phyloP scores from a whole-genome alignment of 1,284 basidiomycete genomes.

The Rhodotorula sp. region DNA sequence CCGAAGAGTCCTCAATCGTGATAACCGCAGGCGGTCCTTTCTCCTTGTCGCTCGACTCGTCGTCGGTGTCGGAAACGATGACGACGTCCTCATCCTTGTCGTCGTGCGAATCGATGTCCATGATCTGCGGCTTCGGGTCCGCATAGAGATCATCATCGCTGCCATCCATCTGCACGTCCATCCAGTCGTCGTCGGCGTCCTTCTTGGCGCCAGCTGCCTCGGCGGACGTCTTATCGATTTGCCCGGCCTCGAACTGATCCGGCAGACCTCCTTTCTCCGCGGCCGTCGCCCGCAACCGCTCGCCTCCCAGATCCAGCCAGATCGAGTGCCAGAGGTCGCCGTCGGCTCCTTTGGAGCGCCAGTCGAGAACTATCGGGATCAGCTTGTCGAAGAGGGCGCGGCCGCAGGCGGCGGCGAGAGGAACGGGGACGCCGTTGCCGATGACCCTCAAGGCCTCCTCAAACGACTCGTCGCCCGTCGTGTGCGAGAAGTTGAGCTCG shows the following conservation, averaged over 20 bases:
- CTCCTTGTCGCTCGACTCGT: background rate
- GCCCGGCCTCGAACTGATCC: too few relatives aligned
- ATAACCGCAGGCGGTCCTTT: background rate
- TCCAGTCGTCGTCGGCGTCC: too few relatives aligned
- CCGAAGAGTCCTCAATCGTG: background rate
- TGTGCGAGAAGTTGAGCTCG: background rate
- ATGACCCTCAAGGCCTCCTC: conserved; percentile 2
- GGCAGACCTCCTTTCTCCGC: too few relatives aligned
- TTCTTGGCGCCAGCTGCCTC: too few relatives aligned
- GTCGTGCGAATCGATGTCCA: background rate
- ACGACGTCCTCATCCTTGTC: background rate
- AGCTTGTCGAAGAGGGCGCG: conserved; percentile 1
- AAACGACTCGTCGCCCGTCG: background rate
- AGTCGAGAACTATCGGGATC: background rate
- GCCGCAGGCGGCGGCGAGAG: conserved; percentile 14
- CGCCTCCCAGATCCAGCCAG: background rate
- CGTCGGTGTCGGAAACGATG: background rate
- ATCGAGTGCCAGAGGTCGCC: background rate
- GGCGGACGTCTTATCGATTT: too few relatives aligned
- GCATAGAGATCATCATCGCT: background rate
- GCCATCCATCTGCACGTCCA: background rate
- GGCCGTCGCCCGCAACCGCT: too few relatives aligned
- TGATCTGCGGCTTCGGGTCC: background rate
- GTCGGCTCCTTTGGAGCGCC: background rate
- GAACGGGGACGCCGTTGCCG: conserved; percentile 24